Conservation (phyloP, 768 basidiomycete species). For the Hortiboletus campestris region DNA sequence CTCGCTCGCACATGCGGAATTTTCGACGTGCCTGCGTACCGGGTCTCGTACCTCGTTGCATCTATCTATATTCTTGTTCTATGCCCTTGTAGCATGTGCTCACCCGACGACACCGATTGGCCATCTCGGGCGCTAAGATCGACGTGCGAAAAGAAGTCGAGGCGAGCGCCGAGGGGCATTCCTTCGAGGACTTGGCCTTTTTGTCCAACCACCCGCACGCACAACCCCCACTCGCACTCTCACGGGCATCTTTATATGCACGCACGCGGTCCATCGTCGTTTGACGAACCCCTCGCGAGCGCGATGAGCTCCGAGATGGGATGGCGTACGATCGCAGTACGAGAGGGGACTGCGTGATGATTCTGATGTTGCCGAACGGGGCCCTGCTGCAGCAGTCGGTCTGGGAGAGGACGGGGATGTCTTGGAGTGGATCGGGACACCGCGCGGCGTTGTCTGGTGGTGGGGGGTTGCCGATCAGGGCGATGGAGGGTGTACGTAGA, state of each 20-base stretch:
- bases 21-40: conserved; percentile 67
- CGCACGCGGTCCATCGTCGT: conserved; percentile 40
- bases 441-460: conserved; percentile 16
- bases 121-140: conserved; percentile 55
- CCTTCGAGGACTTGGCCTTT: conserved; percentile 21
- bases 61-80: conserved; percentile 82
- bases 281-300: conserved; percentile 76
- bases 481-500: conserved; percentile 38
- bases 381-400: conserved; percentile 23
- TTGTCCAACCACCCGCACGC: conserved; percentile 1
- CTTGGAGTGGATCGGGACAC: conserved; percentile 16
- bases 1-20: conserved; percentile 76
- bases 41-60: conserved; percentile 60
- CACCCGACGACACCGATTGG: conserved; percentile 61
- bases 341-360: conserved; percentile 34
- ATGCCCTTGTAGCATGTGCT: conserved; percentile 75
- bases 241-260: conserved; percentile 36
- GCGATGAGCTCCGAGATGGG: conserved; percentile 65
- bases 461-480: conserved; percentile 50
- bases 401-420: neutral
- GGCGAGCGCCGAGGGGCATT: conserved; percentile 45
- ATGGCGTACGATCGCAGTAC: conserved; percentile 49
- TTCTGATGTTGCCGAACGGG: conserved; percentile 86
- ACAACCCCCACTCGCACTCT: neutral
- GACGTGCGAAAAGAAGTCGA: conserved; percentile 73